Base-by-base conservation (phyloP, 345 rosid species). In the Pseudoturritis turrita region DNA sequence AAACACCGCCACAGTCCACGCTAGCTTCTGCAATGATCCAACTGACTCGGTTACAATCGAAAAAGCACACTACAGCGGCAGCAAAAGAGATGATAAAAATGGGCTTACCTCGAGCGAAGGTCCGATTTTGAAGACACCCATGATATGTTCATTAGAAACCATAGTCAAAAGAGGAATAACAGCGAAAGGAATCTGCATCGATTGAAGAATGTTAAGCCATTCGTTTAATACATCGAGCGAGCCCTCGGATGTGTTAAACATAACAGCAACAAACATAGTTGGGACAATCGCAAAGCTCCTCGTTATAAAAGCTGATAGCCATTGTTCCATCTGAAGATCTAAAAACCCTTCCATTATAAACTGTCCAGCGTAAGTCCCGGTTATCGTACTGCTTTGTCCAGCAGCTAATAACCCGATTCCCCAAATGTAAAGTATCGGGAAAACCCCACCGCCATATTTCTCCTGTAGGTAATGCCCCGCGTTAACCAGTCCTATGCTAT, bases 281-380 rank as follows among this genome's bases (percentile, higher is more conserved):
- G 98, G 98, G 68, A 90, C 86, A 40, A 93, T 89, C 1, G 98
- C 98, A 53, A 86, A 88, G 70, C 97, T 86, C 51, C 98, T 81
- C 0, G 97, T 88, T 72, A 93, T 88, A 70, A 89, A 80, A 54
- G 98, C 89, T 79, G 97, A 85, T 65, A 79, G 60, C 98, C 97
- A 90, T 81, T 91, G 92, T 68, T 87, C 92, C 83, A 90, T 52
- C 9, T 82, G 94, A 74, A 90, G 88, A 79, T 90, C 86, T 61
- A 93, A 90, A 71, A 93, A 90, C 44, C 98, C 97, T 79, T 88
- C 98, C 98, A 90, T 93, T 62, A 93, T 89, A 77, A 86, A 93
- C 85, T 93, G 98, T 17, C 98, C 96, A 12, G 98, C 98, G 52
- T 93, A 90, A 18, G 98, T 93, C 26, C 98, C 97, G 0, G 98